Percentiles rank a stretch among this genome's conserved stretches.
Evolutionary conservation across 2,329 filamentous ascomycete genomes (phyloP).

Genomic region (Trichoderma sp.): DNA sequence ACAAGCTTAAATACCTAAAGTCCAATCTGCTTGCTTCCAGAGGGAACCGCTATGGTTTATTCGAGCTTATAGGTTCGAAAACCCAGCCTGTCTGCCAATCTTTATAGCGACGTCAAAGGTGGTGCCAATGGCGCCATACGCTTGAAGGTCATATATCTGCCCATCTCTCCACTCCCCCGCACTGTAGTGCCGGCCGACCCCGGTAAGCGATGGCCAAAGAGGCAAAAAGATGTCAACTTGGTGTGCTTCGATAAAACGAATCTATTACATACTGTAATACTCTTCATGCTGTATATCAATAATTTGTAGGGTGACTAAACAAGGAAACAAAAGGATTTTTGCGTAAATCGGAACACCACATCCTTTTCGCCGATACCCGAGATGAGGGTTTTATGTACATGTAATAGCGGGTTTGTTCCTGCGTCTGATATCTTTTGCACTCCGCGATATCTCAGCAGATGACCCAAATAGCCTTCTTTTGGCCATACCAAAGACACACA

Average conservation of each 20-base stretch:
- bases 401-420: slow-evolving; percentile 4
- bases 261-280: not conserved
- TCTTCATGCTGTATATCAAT: slow-evolving; percentile 1
- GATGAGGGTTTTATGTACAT: slow-evolving; percentile 15
- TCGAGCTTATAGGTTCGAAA: not conserved
- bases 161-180: slow-evolving; percentile 15
- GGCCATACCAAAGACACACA: not conserved
- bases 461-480: not conserved
- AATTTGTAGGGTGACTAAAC: not conserved
- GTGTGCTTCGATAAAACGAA: not conserved
- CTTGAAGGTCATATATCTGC: not conserved
- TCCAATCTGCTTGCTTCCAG: not conserved
- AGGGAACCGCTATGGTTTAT: not conserved
- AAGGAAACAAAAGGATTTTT: not conserved
- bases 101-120: not conserved
- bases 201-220: not conserved
- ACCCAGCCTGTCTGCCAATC: not conserved
- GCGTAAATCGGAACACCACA: not conserved
- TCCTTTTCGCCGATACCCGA: not conserved
- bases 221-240: not conserved
- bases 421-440: slow-evolving; percentile 10
- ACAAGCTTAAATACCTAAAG: not conserved
- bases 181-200: not conserved
- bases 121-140: slow-evolving; percentile 7
- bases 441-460: not conserved